Base-by-base conservation (phyloP, 2,329 filamentous ascomycete species). In the Fusarium sp. region DNA sequence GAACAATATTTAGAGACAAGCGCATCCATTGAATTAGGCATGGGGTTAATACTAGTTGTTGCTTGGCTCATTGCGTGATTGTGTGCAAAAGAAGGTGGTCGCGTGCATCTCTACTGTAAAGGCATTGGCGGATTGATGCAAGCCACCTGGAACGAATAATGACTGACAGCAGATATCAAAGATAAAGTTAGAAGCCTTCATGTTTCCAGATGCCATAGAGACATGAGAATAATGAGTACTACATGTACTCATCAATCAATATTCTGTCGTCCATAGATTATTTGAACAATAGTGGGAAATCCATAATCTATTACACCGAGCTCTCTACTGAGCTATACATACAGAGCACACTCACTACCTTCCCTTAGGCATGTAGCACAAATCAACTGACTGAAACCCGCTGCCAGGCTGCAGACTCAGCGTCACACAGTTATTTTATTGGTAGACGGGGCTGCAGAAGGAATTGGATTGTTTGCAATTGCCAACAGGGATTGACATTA, bases 321-420 rank as follows among this genome's bases (percentile, higher is more conserved):
- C 9, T 6, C 23, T 10, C 16, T 18, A 28, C n/a, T 28, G n/a
- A 30, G 26, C 5, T 28, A 18, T 23, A 36, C 26, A 23, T 23
- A 23, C 6, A 44, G 37, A n/a, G 28, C 37, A 46, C 34, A 23
- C 23, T 23, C 23, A 23, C 23, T 23, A 23, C 23, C 23, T 23
- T 4, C 23, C 23, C 23, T 23, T 18, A 37, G 13, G 28, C 36
- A 34, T 30, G 50, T 62, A 52, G 46, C 50, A 62, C 46, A 62
- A 37, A 69, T 66, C 65, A 57, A 69, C 57, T 66, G 65, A 69
- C 65, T 46, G 31, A 41, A n/a, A 13, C 37, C 49, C 65, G 46
- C 55, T 69, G 61, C 51, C 50, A 37, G 55, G 60, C 61, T 66
- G 65, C 51, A 37, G n/a, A 28, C 34, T 45, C 45, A 37, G 28